Conservation (phyloP, 1,284 basidiomycete genomes). For the Sanghuangporus weigelae region DNA sequence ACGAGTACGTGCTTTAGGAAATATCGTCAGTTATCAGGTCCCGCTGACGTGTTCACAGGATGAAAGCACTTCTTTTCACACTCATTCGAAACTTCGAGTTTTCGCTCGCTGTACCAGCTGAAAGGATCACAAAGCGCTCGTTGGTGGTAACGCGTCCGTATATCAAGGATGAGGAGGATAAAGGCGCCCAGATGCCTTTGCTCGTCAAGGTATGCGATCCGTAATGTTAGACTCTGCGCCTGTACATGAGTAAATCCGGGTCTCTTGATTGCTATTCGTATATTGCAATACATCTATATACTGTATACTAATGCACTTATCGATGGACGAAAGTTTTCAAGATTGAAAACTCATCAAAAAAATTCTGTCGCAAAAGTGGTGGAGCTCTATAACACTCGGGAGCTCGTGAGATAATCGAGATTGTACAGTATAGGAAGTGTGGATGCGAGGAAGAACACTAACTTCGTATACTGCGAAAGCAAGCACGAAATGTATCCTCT, state of each 20-base stretch:
- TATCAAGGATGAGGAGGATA: conserved; percentile 18
- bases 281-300: background rate
- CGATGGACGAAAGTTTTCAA: too few species aligned
- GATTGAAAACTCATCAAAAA: too few species aligned
- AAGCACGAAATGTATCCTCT: too few species aligned
- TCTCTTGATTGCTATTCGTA: background rate
- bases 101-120: conserved; percentile 26
- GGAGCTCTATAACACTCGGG: too few species aligned
- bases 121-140: conserved; percentile 21
- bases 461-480: too few species aligned
- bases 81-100: conserved; percentile 37
- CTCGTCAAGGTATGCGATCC: conserved; percentile 17
- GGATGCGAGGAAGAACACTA: too few species aligned
- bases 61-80: conserved; percentile 40
- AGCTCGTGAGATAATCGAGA: too few species aligned
- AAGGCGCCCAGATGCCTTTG: conserved; percentile 23
- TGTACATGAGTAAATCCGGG: background rate
- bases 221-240: background rate
- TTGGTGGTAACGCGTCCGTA: conserved; percentile 23
- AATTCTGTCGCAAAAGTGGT: too few species aligned
- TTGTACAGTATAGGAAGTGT: too few species aligned
- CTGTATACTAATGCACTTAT: background rate
- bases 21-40: background rate
- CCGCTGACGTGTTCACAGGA: conserved; percentile 22
- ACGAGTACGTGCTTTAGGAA: conserved; percentile 28